Evolutionary conservation across 805 yeast genomes (phyloP).

Genomic region (Ascoidea rubescens): DNA sequence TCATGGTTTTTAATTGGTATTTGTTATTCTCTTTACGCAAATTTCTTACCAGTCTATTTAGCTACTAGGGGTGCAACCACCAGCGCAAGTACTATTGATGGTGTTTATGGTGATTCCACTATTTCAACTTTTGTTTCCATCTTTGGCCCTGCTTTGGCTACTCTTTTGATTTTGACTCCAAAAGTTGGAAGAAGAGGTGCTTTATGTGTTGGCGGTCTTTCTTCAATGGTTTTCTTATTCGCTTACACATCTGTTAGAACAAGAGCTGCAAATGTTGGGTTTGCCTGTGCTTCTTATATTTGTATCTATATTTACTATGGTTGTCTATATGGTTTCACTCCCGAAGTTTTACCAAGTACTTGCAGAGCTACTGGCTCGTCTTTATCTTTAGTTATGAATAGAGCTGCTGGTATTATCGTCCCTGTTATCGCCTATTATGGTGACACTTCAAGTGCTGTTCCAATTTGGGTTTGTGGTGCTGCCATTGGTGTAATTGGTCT

Average conservation of each 20-base stretch:
- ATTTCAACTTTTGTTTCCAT: slow-evolving; percentile 32
- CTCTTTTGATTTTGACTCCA: slow-evolving; percentile 11
- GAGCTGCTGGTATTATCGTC: slow-evolving; percentile 41
- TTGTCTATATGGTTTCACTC: slow-evolving; percentile 50
- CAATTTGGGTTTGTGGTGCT: slow-evolving; percentile 50
- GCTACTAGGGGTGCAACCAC: slow-evolving; percentile 34
- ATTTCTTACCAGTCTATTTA: slow-evolving; percentile 38
- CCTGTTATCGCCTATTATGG: slow-evolving; percentile 40
- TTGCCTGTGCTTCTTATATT: slow-evolving; percentile 31
- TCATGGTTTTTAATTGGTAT: slow-evolving; percentile 48
- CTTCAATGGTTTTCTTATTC: slow-evolving; percentile 40
- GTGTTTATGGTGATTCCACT: slow-evolving; percentile 29
- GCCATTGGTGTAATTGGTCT: slow-evolving; percentile 31
- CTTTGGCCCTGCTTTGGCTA: slow-evolving; percentile 41
- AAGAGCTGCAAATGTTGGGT: slow-evolving; percentile 34
- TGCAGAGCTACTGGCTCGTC: slow-evolving; percentile 49
- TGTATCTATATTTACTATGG: slow-evolving; percentile 39
- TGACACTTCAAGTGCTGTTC: slow-evolving; percentile 33
- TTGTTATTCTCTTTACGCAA: slow-evolving; percentile 42
- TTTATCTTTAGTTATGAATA: slow-evolving; percentile 37
- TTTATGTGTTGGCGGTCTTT: slow-evolving; percentile 32
- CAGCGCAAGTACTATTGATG: slow-evolving; percentile 21
- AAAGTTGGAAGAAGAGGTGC: slow-evolving; percentile 41
- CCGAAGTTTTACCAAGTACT: slow-evolving; percentile 42
- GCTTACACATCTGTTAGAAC: slow-evolving; percentile 48